A percentile compares a stretch with the other conserved stretches of the same genome.
These are phyloP conservation scores for Puccinia triticina DNA, from an alignment of 1,284 basidiomycete species.

Conservation along the genomic window DNA sequence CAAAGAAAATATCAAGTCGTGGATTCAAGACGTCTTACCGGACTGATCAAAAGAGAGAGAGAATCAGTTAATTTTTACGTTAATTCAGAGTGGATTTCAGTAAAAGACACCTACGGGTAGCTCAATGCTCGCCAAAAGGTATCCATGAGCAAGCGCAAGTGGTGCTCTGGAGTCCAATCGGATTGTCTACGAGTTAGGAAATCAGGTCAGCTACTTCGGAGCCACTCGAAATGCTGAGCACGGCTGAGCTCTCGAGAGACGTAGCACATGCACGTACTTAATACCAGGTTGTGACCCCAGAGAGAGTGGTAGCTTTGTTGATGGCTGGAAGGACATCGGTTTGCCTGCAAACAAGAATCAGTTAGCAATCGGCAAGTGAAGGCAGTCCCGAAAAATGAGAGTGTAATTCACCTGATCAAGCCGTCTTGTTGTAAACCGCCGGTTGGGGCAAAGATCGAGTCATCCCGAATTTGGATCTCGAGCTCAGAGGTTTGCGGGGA, in stretches of 20 bases:
- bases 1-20: background rate
- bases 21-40: background rate
- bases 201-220: background rate
- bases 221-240: background rate
- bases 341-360: background rate
- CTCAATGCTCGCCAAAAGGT: constrained; percentile 37
- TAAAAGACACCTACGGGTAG: constrained; percentile 1
- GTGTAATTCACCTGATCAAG: constrained; percentile 20
- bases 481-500: background rate
- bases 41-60: background rate
- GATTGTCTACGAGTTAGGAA: background rate
- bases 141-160: constrained; percentile 18
- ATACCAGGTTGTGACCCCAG: constrained; percentile 23
- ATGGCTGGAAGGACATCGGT: constrained; percentile 37
- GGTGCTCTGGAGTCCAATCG: constrained; percentile 22
- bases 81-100: background rate
- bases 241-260: background rate
- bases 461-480: constrained; percentile 12
- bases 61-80: background rate
- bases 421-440: constrained; percentile 10
- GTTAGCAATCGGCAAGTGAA: background rate
- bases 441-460: constrained; percentile 25
- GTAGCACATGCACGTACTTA: background rate
- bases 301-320: constrained; percentile 16
- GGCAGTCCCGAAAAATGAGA: background rate